Evolutionary conservation across 2,329 filamentous ascomycete species (phyloP).

Genomic region (Cladophialophora exuberans): DNA sequence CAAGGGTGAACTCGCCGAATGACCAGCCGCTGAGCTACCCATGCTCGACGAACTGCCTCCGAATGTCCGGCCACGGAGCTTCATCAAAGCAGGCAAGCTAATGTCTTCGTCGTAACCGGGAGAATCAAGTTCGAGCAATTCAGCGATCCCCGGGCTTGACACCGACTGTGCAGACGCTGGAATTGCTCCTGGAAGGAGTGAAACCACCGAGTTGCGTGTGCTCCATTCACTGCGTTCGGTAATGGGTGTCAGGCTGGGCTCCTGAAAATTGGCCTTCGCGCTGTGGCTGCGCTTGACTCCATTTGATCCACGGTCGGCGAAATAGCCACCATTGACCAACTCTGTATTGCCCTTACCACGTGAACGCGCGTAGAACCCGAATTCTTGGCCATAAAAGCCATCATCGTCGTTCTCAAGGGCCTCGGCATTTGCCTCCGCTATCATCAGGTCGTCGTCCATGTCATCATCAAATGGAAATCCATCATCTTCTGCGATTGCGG

Average conservation of each 20-base stretch:
- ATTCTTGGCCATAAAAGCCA: slow-evolving; percentile 94
- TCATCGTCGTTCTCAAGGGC: slow-evolving; percentile 90
- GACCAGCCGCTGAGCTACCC: slow-evolving; percentile 51
- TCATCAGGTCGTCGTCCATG: slow-evolving; percentile 84
- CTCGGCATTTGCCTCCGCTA: slow-evolving; percentile 92
- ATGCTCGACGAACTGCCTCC: slow-evolving; percentile 78
- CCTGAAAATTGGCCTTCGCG: slow-evolving; percentile 73
- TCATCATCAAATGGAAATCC: slow-evolving; percentile 63
- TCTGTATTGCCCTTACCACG: slow-evolving; percentile 55
- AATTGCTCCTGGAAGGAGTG: slow-evolving; percentile 57
- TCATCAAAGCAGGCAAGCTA: slow-evolving; percentile 72
- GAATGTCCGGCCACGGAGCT: slow-evolving; percentile 75
- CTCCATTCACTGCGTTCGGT: slow-evolving; percentile 96
- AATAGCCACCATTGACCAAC: slow-evolving; percentile 83
- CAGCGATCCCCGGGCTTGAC: slow-evolving; percentile 73
- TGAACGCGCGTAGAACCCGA: slow-evolving; percentile 82
- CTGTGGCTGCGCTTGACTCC: slow-evolving; percentile 67
- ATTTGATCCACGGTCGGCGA: slow-evolving; percentile 73
- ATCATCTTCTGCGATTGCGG: slow-evolving; percentile 47
- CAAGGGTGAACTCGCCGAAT: slow-evolving; percentile 42
- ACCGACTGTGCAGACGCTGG: slow-evolving; percentile 55
- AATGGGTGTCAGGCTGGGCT: slow-evolving; percentile 93
- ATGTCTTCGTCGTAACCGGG: slow-evolving; percentile 65
- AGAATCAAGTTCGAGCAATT: slow-evolving; percentile 64
- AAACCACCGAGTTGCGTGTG: slow-evolving; percentile 88